Percentiles rank a stretch among this genome's conserved stretches.
Evolutionary conservation across 495 filamentous ascomycete genomes (phyloP).

Genomic region (Penicillium pancosmium): DNA sequence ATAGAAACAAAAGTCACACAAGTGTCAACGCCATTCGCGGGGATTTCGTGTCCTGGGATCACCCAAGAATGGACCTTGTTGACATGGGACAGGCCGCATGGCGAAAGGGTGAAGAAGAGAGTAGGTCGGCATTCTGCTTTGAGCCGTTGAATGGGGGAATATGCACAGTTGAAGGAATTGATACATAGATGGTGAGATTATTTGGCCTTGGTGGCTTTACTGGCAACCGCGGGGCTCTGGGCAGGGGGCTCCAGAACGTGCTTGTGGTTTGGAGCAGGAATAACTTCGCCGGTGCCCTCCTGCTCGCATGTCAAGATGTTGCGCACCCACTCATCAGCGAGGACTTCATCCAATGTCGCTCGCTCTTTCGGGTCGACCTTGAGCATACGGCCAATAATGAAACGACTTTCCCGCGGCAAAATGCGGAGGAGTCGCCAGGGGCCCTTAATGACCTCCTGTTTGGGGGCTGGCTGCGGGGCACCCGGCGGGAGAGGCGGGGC

Average conservation of each 20-base stretch:
- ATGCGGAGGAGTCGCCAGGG: constrained; percentile 93
- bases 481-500: constrained; percentile 43
- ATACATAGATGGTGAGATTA: constrained; percentile 30
- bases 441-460: constrained; percentile 80
- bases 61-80: not conserved
- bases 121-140: not conserved
- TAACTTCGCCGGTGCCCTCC: constrained; percentile 57
- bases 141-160: constrained; percentile 10
- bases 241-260: constrained; percentile 66
- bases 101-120: constrained; percentile 1
- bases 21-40: not conserved
- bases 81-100: not conserved
- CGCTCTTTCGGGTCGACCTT: constrained; percentile 84
- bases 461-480: constrained; percentile 43
- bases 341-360: constrained; percentile 80
- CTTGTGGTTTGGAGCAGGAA: constrained; percentile 57
- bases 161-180: constrained; percentile 23
- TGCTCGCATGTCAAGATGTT: constrained; percentile 67
- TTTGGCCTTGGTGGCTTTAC: constrained; percentile 43
- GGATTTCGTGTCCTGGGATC: not conserved
- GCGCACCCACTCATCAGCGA: constrained; percentile 87
- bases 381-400: constrained; percentile 91
- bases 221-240: constrained; percentile 43
- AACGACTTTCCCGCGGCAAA: constrained; percentile 84
- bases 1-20: constrained; percentile 2